Conservation (phyloP, 140 eudicot genomes). For the Erigeron philadelphicus region DNA sequence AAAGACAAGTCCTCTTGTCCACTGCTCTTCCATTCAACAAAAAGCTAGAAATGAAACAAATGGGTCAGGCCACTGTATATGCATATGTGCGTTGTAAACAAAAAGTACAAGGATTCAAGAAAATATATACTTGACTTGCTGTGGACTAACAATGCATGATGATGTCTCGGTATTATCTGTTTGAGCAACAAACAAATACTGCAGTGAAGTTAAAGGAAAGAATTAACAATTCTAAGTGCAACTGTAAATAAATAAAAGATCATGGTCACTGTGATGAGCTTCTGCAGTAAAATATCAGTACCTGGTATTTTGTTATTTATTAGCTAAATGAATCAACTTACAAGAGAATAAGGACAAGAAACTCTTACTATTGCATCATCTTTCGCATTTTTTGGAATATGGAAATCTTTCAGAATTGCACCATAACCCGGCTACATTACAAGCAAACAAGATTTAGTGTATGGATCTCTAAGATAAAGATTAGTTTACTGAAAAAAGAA, state of each 20-base stretch:
- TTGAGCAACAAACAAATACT: conserved; percentile 69
- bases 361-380: conserved; percentile 48
- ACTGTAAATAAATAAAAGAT: not conserved
- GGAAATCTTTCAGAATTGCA: conserved; percentile 56
- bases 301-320: not conserved
- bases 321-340: not conserved
- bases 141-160: conserved; percentile 69
- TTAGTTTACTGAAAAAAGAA: not conserved
- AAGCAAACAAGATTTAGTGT: conserved; percentile 21
- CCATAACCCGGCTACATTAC: conserved; percentile 57
- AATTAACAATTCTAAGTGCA: not conserved
- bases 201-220: conserved; percentile 27
- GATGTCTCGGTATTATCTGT: conserved; percentile 61
- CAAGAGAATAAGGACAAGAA: conserved; percentile 2
- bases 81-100: conserved; percentile 4
- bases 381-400: conserved; percentile 36
- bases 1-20: conserved; percentile 46
- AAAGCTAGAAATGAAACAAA: conserved; percentile 40
- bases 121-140: conserved; percentile 53
- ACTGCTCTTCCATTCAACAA: conserved; percentile 72
- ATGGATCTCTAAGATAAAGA: not conserved
- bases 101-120: conserved; percentile 3
- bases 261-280: not conserved
- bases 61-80: conserved; percentile 22
- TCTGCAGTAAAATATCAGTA: not conserved